Evolutionary conservation across 192 early-diverging fungal genomes (phyloP).

Genomic region (Entomortierella beljakovae): DNA sequence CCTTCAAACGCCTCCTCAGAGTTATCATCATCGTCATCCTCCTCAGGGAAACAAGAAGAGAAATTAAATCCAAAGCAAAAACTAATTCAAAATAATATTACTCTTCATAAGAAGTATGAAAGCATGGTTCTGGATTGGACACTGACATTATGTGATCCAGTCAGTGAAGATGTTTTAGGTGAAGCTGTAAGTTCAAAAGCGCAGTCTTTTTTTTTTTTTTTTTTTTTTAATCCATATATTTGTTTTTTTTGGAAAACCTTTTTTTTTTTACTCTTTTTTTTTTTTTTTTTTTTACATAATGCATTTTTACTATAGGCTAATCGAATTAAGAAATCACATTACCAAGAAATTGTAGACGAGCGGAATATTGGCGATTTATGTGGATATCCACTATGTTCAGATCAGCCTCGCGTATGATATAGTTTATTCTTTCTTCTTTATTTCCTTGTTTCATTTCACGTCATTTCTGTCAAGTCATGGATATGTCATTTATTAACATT

Average conservation of each 20-base stretch:
- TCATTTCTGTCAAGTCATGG: not conserved
- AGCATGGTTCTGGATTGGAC: slow-evolving; percentile 60
- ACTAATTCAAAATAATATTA: slow-evolving; percentile 42
- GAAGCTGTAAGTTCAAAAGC: slow-evolving; percentile 56
- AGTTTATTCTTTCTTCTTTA: not conserved
- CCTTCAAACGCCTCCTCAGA: not conserved
- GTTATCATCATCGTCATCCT: not conserved
- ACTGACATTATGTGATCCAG: slow-evolving; percentile 58
- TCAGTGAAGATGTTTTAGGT: slow-evolving; percentile 42
- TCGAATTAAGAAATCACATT: slow-evolving; percentile 75
- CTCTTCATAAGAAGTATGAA: slow-evolving; percentile 46
- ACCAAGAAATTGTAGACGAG: slow-evolving; percentile 79
- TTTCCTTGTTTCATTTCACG: not conserved
- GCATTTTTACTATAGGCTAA: slow-evolving; percentile 56
- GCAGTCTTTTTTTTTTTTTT: not conserved
- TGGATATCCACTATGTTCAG: slow-evolving; percentile 86
- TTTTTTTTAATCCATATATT: not conserved
- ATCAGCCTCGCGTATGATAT: slow-evolving; percentile 52
- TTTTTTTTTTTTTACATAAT: not conserved
- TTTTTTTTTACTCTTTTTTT: too few species aligned
- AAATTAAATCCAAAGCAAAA: slow-evolving; percentile 30
- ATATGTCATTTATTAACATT: not conserved
- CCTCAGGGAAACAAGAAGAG: not conserved
- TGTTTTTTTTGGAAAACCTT: too few species aligned
- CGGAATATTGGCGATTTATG: slow-evolving; percentile 74